Percentiles rank a stretch among this genome's conserved stretches.
phyloP scores from a whole-genome alignment of 2,329 filamentous ascomycete species.

The Fusarium fujikuroi region DNA sequence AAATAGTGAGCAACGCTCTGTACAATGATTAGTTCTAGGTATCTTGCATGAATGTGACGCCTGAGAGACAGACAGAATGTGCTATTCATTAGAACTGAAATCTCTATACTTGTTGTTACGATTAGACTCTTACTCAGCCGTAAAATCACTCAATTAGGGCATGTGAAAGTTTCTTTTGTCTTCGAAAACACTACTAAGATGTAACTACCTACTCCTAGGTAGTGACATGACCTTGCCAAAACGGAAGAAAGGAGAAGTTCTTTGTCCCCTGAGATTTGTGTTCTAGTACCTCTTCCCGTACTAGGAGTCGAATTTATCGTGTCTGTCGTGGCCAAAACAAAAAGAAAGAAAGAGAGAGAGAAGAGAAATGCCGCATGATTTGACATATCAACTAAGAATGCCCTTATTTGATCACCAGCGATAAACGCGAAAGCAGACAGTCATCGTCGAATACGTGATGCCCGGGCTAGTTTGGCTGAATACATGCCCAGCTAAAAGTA shows the following conservation, averaged over 20 bases:
- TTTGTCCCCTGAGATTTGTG: neutral
- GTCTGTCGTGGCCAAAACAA: neutral
- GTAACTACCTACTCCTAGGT: neutral
- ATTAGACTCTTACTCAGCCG: slow-evolving; percentile 10
- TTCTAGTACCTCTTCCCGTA: neutral
- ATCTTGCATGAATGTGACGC: neutral
- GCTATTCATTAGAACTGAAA: slow-evolving; percentile 1
- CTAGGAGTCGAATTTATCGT: neutral
- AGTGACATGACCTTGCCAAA: neutral
- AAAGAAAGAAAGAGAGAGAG: too few species aligned
- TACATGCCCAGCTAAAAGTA: neutral
- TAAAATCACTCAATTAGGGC: slow-evolving; percentile 2
- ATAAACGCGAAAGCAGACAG: neutral
- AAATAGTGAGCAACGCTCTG: slow-evolving; percentile 6
- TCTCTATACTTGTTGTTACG: neutral
- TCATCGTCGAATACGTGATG: neutral
- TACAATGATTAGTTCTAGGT: slow-evolving; percentile 5
- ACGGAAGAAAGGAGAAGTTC: neutral
- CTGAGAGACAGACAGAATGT: neutral
- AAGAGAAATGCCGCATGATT: neutral
- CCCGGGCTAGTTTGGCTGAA: neutral
- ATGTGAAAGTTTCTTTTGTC: neutral
- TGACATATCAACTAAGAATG: neutral
- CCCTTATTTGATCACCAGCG: neutral
- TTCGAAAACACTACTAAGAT: neutral